Evolutionary conservation across 345 rosid genomes (phyloP), one percentile per base, ranked within the genome.

Genomic region (Salix purpurea): DNA sequence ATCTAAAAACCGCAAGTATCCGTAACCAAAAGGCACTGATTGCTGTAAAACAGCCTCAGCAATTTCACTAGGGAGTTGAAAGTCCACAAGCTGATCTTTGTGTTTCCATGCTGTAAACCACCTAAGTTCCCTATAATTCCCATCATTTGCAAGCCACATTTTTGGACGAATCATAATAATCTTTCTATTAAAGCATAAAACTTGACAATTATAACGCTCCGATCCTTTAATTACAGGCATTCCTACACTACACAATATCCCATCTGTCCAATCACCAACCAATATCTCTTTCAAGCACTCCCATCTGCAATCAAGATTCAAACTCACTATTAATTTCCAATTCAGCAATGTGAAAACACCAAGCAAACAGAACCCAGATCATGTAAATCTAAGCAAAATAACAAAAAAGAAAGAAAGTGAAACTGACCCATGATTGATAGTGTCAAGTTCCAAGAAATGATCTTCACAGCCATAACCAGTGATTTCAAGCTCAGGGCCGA

Each of bases 401-500:
- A 48, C 46, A 44, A 69, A 36, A 9, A 46, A 4, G 19, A 40
- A 34, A 34, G 44, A 70, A 37, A 70, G 18, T n/a, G 69, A 74
- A 75, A 78, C 85, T 72, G 68, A 96, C 97, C 95, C 85, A 56
- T 93, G 99, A 77, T 87, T 68, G 83, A 91, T 67, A 14, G 99
- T 96, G 58, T 96, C 99, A 1, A 93, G 94, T 79, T 96, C 98
- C 82, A 96, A 79, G 84, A 96, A 96, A 78, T 96, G 99, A 80
- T 96, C 98, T 84, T 96, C 99, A n/a, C 98, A 93, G 80, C 99
- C 98, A 83, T 96, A 96, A 73, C 98, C 99, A 70, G 97, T 88
- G 82, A 93, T 75, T 83, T 96, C 99, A 26, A 96, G 98, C 91
- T 96, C 98, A 4, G 99, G 97, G 23, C 99, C 98, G 56, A 93